A percentile compares a stretch with the other conserved stretches of the same genome.
Conservation (phyloP, 805 yeast species). For the Pichia manshurica region DNA sequence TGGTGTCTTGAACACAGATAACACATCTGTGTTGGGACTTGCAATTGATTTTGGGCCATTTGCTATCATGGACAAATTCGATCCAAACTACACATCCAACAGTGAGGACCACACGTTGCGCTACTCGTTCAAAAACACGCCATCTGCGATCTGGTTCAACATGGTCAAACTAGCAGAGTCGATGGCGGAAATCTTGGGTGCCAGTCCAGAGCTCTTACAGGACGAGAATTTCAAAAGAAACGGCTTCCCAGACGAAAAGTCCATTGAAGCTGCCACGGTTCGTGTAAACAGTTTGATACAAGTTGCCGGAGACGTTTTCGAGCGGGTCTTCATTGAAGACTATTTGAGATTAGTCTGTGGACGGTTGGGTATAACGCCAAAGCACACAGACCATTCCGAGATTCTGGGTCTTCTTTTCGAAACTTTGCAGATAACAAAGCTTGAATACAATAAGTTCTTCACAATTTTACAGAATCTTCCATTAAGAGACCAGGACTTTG, state of each 20-base stretch:
- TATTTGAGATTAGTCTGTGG: slow-evolving; percentile 54
- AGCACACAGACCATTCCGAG: slow-evolving; percentile 37
- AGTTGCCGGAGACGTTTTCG: slow-evolving; percentile 58
- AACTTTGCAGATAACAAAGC: slow-evolving; percentile 51
- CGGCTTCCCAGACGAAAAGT: slow-evolving; percentile 40
- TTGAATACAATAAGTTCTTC: slow-evolving; percentile 81
- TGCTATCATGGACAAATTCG: slow-evolving; percentile 80
- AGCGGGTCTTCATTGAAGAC: slow-evolving; percentile 50
- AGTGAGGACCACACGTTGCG: slow-evolving; percentile 72
- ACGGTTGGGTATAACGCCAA: slow-evolving; percentile 60
- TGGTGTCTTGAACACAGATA: slow-evolving; percentile 93
- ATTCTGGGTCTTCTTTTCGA: slow-evolving; percentile 57
- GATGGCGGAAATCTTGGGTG: slow-evolving; percentile 74
- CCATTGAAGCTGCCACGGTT: slow-evolving; percentile 43
- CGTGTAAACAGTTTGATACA: slow-evolving; percentile 65
- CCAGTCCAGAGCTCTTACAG: slow-evolving; percentile 48
- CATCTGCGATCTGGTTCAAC: slow-evolving; percentile 91
- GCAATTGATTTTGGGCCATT: slow-evolving; percentile 95
- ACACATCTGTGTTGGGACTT: slow-evolving; percentile 82
- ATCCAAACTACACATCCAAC: slow-evolving; percentile 81
- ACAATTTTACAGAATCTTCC: slow-evolving; percentile 48
- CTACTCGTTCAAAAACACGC: slow-evolving; percentile 79
- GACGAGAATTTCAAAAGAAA: slow-evolving; percentile 36
- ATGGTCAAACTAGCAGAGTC: slow-evolving; percentile 78
- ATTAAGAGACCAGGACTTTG: slow-evolving; percentile 28